Evolutionary conservation across 768 basidiomycete genomes (phyloP), one percentile per base, ranked within the genome.

Genomic region (Chiua virens): DNA sequence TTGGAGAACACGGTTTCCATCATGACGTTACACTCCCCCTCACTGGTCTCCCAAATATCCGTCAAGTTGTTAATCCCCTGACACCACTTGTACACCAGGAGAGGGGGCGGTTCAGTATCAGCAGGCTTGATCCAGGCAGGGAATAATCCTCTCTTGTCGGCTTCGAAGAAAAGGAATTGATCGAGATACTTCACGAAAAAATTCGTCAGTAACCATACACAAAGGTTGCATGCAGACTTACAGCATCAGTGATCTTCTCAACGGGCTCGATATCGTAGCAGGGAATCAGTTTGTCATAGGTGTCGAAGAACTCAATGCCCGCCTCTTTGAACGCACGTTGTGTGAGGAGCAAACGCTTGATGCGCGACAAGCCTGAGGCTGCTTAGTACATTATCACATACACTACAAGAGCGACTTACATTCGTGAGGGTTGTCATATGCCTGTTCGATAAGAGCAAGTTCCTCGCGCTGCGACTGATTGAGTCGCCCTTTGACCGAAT

Each of bases 251-350:
- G 58, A 99, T 98, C 83, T 99, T 99, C 77, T 99, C 97, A 15
- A 99, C 93, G 0, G 97, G 97, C 68, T 99, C 97, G 55, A 99
- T 98, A 62, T 98, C 96, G 67, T 99, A 98, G 66, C 94, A 98
- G 22, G 95, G 94, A 61, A 98, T 98, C 61, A 98, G 82, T 70
- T 96, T 98, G 78, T 98, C 94, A 63, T 98, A 96, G 0, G 94
- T 97, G 62, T 97, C 94, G 70, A 94, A 96, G 72, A 94, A 95
- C 71, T 92, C 91, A 54, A 99, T 97, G 10, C 97, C 97, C 21
- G 94, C 75, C 68, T 99, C 97, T 75, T 98, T 98, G 83, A 99
- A 99, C 2, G 95, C 93, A 41, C 97, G 89, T 69, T 99, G 97
- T 0, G 97, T 99, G 38, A 99, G 78, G 14, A 99, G 78, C 14